Base-by-base conservation (phyloP, 768 basidiomycete species). In the Xerocomellus intermedius region DNA sequence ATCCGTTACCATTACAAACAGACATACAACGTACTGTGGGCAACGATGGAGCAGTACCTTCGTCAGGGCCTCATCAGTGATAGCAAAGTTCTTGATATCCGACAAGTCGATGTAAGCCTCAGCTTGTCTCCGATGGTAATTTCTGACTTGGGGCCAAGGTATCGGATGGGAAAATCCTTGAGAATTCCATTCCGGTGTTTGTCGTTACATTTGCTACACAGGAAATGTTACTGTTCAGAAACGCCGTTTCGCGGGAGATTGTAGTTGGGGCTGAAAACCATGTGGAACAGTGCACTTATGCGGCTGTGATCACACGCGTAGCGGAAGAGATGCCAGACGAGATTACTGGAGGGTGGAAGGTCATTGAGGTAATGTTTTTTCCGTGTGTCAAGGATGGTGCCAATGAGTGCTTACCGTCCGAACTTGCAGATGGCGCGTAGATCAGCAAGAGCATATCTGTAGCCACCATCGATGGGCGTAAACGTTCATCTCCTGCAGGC, bases 11-110 rank as follows among this genome's bases (percentile, higher is more conserved):
- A 26, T 42, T 36, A 22, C n/a, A 35, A 35, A 32, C 48, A 96
- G 94, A 95, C 95, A 7, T 98, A 94, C 69, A 97, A 96, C 62
- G 93, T 98, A n/a, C 79, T 98, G 5, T 96, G 95, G 90, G 96
- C 96, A 8, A 96, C 94, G 8, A 91, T 99, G 84, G 94, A 95
- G 61, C 88, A 91, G 63, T 98, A 94, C 69, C 81, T 95, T 46
- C 81, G 83, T 36, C 94, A 96, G 66, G 94, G 96, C 2, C 80
- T 98, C 24, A 77, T 96, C 60, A 92, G 91, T 60, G 93, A 95
- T 67, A 94, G 91, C 72, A 93, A 92, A 66, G 89, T 97, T 19
- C 84, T 98, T 19, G 96, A 98, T 74, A 98, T 99, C 67, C 89
- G 94, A 53, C 89, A 96, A 76, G 94, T 99, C 39, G 97, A 99